These are phyloP conservation scores for Lolium rigidum DNA, from an alignment of 176 grass and related monocot genomes.

Conservation along the genomic window DNA sequence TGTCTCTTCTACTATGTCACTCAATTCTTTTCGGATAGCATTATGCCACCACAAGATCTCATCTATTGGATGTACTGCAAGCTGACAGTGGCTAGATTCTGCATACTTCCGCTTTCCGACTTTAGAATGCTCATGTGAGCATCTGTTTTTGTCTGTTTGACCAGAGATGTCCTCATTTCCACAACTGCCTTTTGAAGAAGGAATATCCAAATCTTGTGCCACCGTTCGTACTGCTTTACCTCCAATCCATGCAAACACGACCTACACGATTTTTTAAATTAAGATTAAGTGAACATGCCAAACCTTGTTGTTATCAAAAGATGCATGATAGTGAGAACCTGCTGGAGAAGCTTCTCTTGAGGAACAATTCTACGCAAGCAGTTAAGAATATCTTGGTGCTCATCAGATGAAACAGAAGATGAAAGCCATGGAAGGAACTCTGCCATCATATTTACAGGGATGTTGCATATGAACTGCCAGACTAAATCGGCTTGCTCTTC, in stretches of 20 bases:
- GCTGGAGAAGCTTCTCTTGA: slow-evolving; percentile 73
- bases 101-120: slow-evolving; percentile 64
- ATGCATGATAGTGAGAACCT: slow-evolving; percentile 52
- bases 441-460: slow-evolving; percentile 85
- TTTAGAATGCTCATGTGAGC: slow-evolving; percentile 49
- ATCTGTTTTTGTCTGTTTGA: slow-evolving; percentile 30
- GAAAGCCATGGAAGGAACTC: slow-evolving; percentile 90
- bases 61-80: slow-evolving; percentile 75
- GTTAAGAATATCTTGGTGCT: slow-evolving; percentile 71
- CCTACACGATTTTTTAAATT: slow-evolving; percentile 52
- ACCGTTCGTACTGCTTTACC: slow-evolving; percentile 47
- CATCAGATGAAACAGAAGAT: slow-evolving; percentile 70
- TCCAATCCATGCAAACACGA: slow-evolving; percentile 82
- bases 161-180: slow-evolving; percentile 29
- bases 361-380: slow-evolving; percentile 78
- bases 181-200: slow-evolving; percentile 28
- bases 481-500: slow-evolving; percentile 90
- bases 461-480: slow-evolving; percentile 91
- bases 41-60: slow-evolving; percentile 95
- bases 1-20: slow-evolving; percentile 66
- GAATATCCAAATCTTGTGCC: slow-evolving; percentile 22
- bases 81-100: slow-evolving; percentile 42
- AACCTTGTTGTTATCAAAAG: slow-evolving; percentile 19
- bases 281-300: slow-evolving; percentile 32
- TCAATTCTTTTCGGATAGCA: slow-evolving; percentile 75